phyloP scores from a whole-genome alignment of 2,329 filamentous ascomycete genomes.

The Drechslerella coelobrocha region DNA sequence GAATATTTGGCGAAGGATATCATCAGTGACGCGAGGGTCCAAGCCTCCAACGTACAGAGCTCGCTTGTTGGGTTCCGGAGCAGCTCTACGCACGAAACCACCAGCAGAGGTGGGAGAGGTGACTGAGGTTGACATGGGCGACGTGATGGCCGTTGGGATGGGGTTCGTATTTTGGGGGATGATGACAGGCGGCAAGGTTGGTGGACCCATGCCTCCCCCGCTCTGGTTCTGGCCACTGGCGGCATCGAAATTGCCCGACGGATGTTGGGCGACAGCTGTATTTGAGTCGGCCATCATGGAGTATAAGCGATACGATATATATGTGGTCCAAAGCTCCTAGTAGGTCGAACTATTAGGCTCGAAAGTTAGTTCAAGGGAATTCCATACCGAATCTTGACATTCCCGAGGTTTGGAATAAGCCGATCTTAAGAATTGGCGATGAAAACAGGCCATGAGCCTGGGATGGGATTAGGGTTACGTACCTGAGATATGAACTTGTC shows the following conservation, averaged over 20 bases:
- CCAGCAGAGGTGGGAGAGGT: conserved; percentile 85
- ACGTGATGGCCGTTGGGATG: conserved; percentile 89
- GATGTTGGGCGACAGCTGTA: conserved; percentile 66
- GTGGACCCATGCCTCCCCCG: conserved; percentile 79
- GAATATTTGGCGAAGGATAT: conserved; percentile 95
- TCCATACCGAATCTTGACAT: conserved; percentile 7
- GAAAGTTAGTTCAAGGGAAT: conserved; percentile 9
- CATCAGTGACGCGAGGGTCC: conserved; percentile 93
- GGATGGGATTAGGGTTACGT: conserved; percentile 49
- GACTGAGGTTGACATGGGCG: conserved; percentile 77
- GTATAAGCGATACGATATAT: conserved; percentile 54
- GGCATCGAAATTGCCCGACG: conserved; percentile 72
- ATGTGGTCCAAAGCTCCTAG: conserved; percentile 48
- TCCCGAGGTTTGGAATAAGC: not conserved
- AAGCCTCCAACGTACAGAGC: conserved; percentile 94
- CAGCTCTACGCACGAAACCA: conserved; percentile 83
- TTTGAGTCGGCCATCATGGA: conserved; percentile 50
- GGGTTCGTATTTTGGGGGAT: conserved; percentile 97
- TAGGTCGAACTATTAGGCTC: not conserved
- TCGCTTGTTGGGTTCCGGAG: conserved; percentile 97
- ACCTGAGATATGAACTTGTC: conserved; percentile 53
- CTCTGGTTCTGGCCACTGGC: conserved; percentile 61
- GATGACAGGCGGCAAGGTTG: conserved; percentile 79
- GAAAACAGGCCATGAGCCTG: conserved; percentile 15
- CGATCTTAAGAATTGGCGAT: not conserved